Evolutionary conservation across 176 grass and related monocot species (phyloP).

Genomic region (Oryza coarctata): DNA sequence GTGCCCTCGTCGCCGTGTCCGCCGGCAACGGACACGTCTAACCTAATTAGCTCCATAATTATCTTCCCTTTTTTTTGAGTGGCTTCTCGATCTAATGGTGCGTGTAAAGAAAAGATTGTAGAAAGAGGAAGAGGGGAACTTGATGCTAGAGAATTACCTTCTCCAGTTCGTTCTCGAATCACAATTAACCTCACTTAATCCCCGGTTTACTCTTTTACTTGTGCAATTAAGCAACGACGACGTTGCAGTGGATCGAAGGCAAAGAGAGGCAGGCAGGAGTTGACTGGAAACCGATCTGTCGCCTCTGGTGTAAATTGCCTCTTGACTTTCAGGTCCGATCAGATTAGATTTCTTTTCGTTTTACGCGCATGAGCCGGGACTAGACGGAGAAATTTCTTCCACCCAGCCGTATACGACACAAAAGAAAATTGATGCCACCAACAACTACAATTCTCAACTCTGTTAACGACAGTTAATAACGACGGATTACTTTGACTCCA

Average conservation of each 20-base stretch:
- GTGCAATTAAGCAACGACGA: neutral
- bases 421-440: neutral
- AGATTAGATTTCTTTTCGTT: neutral
- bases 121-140: constrained; percentile 29
- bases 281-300: neutral
- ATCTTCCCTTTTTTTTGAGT: neutral
- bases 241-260: neutral
- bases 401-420: neutral
- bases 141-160: neutral
- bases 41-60: neutral
- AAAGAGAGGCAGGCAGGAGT: neutral
- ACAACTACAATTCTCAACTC: neutral
- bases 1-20: constrained; percentile 7
- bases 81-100: constrained; percentile 27
- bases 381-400: neutral
- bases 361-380: neutral
- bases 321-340: neutral
- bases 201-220: neutral
- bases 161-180: neutral
- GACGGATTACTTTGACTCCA: constrained; percentile 15
- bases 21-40: constrained; percentile 36
- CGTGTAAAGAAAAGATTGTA: constrained; percentile 44
- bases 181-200: neutral
- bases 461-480: neutral
- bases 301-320: neutral